Percentiles rank a stretch among this genome's conserved stretches.
Evolutionary conservation across 2,329 filamentous ascomycete species (phyloP).

Genomic region (Trichoderma simmonsii): DNA sequence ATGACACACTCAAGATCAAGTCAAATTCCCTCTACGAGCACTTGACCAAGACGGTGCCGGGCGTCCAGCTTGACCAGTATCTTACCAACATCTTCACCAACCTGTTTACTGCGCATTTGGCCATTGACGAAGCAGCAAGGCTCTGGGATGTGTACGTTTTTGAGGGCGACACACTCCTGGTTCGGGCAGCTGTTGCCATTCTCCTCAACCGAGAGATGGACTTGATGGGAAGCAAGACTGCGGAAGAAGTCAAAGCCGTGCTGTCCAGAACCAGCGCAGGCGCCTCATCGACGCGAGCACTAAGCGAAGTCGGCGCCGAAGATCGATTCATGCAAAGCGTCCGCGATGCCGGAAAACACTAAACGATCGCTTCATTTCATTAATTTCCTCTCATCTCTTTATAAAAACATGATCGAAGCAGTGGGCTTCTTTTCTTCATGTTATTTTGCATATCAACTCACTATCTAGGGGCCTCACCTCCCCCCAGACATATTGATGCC

Average conservation of each 20-base stretch:
- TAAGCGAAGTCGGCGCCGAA: slow-evolving; percentile 46
- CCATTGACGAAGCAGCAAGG: slow-evolving; percentile 66
- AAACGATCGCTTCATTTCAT: not conserved
- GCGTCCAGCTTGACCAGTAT: slow-evolving; percentile 50
- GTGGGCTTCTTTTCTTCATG: not conserved
- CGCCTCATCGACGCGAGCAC: slow-evolving; percentile 32
- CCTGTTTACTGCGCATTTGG: slow-evolving; percentile 61
- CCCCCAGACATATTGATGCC: slow-evolving; percentile 6
- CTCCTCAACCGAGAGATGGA: slow-evolving; percentile 53
- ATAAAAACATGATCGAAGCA: not conserved
- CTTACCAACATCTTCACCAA: slow-evolving; percentile 60
- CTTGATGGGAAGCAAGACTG: slow-evolving; percentile 46
- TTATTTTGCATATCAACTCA: slow-evolving; percentile 10
- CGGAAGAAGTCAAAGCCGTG: slow-evolving; percentile 43
- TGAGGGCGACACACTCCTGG: slow-evolving; percentile 70
- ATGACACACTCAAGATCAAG: slow-evolving; percentile 64
- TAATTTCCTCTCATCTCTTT: not conserved
- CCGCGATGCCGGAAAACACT: slow-evolving; percentile 36
- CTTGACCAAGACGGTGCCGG: slow-evolving; percentile 50
- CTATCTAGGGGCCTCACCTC: not conserved
- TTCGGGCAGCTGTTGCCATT: slow-evolving; percentile 68
- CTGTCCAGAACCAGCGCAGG: slow-evolving; percentile 32
- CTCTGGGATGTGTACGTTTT: slow-evolving; percentile 83
- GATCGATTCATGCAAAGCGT: slow-evolving; percentile 40
- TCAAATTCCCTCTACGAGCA: slow-evolving; percentile 62